Percentiles rank a stretch among this genome's conserved stretches.
Conservation (phyloP, 441 rosid genomes). For the Isatis lusitanica region DNA sequence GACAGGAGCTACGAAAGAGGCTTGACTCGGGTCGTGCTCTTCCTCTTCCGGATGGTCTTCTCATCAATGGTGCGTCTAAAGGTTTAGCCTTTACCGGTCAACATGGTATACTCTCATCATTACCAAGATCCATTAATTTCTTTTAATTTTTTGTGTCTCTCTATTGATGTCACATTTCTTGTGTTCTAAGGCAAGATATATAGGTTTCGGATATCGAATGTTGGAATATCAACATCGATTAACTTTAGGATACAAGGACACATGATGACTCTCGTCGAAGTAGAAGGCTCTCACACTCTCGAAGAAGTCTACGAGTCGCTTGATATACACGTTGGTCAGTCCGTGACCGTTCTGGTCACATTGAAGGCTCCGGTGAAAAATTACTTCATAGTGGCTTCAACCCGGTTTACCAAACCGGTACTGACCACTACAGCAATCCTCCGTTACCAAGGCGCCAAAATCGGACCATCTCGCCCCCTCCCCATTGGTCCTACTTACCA, state of each 20-base stretch:
- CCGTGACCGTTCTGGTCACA: constrained; percentile 55
- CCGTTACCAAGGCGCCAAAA: constrained; percentile 52
- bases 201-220: constrained; percentile 69
- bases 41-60: constrained; percentile 60
- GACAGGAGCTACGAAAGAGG: constrained; percentile 45
- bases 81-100: constrained; percentile 47
- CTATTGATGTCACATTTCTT: not conserved
- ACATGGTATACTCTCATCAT: constrained; percentile 43
- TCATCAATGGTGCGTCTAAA: constrained; percentile 51
- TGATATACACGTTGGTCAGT: constrained; percentile 79
- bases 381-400: constrained; percentile 64
- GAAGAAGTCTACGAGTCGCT: constrained; percentile 66
- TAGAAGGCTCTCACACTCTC: constrained; percentile 72
- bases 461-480: constrained; percentile 50
- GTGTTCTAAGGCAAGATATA: constrained; percentile 47
- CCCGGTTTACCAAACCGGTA: constrained; percentile 64
- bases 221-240: constrained; percentile 64
- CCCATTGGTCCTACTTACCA: constrained; percentile 76
- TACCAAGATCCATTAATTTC: not conserved
- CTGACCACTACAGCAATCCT: constrained; percentile 59
- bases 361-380: constrained; percentile 42
- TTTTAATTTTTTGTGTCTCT: not conserved
- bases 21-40: constrained; percentile 54
- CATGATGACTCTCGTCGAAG: constrained; percentile 63
- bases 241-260: constrained; percentile 90